A percentile compares a stretch with the other conserved stretches of the same genome.
Conservation (phyloP, 2,329 filamentous ascomycete species). For the Diplodia scrobiculata region DNA sequence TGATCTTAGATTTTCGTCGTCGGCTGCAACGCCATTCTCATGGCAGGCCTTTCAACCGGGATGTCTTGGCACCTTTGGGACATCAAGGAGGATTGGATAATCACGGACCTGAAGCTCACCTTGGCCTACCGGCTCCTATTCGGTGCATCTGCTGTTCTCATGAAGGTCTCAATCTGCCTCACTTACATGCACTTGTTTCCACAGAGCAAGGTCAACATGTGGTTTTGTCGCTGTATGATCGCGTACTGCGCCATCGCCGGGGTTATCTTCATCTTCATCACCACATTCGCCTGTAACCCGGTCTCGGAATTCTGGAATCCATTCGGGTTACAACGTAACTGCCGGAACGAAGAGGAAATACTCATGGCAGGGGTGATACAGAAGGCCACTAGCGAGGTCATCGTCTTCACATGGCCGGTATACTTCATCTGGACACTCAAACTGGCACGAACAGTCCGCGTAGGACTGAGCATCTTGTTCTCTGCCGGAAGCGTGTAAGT, state of each 20-base stretch:
- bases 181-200: conserved; percentile 39
- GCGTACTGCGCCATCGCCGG: conserved; percentile 33
- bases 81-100: neutral
- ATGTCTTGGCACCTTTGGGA: neutral
- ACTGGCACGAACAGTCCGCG: conserved; percentile 36
- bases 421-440: conserved; percentile 36
- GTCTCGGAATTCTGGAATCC: neutral
- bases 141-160: conserved; percentile 6
- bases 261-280: conserved; percentile 34
- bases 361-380: conserved; percentile 36
- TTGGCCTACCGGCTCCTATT: conserved; percentile 48
- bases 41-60: neutral
- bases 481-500: conserved; percentile 42
- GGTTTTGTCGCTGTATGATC: conserved; percentile 37
- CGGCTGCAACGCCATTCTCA: neutral
- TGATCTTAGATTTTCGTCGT: neutral
- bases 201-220: conserved; percentile 32
- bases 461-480: conserved; percentile 39
- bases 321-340: conserved; percentile 28
- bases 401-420: conserved; percentile 40
- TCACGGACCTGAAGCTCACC: conserved; percentile 30
- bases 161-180: conserved; percentile 37
- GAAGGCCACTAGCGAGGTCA: conserved; percentile 39
- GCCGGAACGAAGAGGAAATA: conserved; percentile 35
- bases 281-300: conserved; percentile 31